Evolutionary conservation across 176 grass and related monocot species (phyloP).

Genomic region (Eremochloa ophiuroides): DNA sequence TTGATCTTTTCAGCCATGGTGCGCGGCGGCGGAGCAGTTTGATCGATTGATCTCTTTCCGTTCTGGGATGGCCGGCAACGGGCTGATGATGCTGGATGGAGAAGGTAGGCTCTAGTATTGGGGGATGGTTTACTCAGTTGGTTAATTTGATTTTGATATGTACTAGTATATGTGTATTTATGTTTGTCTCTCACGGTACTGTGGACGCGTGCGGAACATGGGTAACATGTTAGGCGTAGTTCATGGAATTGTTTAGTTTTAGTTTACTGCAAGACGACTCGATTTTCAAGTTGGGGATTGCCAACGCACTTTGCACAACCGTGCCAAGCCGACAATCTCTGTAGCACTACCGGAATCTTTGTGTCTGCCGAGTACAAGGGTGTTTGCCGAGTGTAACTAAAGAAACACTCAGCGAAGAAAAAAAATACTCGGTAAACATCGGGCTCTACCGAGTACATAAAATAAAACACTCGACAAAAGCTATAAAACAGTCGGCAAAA

Average conservation of each 20-base stretch:
- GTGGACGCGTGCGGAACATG: background rate
- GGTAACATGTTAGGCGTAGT: background rate
- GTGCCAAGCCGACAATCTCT: background rate
- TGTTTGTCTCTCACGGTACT: background rate
- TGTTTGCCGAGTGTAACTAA: no score
- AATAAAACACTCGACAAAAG: no score
- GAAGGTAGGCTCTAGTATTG: background rate
- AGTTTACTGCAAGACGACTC: background rate
- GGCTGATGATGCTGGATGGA: background rate
- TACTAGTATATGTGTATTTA: background rate
- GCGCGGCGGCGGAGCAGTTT: background rate
- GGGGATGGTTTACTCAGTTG: background rate
- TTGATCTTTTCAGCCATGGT: constrained; percentile 50
- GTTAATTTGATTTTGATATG: no score
- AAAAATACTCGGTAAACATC: no score
- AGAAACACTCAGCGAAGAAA: no score
- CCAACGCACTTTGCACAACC: background rate
- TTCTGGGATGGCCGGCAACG: background rate
- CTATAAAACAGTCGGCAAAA: no score
- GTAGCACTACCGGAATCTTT: no score
- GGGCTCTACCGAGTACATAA: no score
- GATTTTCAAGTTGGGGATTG: background rate
- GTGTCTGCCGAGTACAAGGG: no score
- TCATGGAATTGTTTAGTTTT: background rate
- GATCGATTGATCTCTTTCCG: background rate